A percentile compares a stretch with the other conserved stretches of the same genome.
phyloP scores from a whole-genome alignment of 2,329 filamentous ascomycete species.

The Verticillium longisporum region DNA sequence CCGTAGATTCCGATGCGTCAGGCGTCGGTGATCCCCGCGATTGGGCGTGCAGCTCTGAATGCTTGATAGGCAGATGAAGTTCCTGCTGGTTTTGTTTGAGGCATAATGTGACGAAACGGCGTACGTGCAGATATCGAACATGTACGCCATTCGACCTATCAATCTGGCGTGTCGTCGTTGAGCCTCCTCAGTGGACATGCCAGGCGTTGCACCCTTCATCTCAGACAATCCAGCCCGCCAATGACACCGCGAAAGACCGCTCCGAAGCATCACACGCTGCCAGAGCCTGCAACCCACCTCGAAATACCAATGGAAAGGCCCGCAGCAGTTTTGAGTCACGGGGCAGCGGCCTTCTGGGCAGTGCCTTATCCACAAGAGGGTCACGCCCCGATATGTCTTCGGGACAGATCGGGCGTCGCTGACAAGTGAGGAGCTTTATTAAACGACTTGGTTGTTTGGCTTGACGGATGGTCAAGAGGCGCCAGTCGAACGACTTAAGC shows the following conservation, averaged over 20 bases:
- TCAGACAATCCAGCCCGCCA: background rate
- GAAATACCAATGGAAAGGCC: background rate
- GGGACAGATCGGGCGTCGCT: too few relatives aligned
- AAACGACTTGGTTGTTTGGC: too few relatives aligned
- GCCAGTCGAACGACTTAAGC: too few relatives aligned
- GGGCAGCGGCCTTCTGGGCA: background rate
- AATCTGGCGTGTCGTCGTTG: background rate
- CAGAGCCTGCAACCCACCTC: background rate
- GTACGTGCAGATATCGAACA: background rate
- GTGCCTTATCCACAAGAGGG: background rate
- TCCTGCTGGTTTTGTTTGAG: background rate
- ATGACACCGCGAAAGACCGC: background rate
- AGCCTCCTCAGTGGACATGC: background rate
- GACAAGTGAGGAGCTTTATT: too few relatives aligned
- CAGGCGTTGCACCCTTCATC: background rate
- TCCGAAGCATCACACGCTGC: background rate
- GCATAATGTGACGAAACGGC: background rate
- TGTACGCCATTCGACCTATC: background rate
- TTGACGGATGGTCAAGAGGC: background rate
- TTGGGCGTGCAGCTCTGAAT: background rate
- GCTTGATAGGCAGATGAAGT: background rate
- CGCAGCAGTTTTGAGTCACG: background rate
- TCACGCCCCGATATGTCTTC: too few relatives aligned
- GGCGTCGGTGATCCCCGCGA: background rate
- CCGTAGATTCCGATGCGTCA: background rate